Conservation (phyloP, 768 basidiomycete genomes). For the Daedalea quercina region DNA sequence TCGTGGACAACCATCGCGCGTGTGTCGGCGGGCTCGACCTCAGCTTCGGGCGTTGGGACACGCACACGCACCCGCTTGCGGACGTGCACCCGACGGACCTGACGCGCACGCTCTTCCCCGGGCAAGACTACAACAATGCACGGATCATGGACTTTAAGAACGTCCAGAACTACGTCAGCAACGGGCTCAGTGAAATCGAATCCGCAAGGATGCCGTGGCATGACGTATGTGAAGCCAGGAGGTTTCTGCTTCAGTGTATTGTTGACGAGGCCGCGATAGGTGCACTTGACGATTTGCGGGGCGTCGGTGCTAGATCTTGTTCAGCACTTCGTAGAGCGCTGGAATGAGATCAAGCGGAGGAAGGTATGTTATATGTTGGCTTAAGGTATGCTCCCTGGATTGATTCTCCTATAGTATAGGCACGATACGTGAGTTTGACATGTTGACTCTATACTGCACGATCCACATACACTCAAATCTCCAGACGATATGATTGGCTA, state of each 20-base stretch:
- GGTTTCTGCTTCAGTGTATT: conserved; percentile 3
- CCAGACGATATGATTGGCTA: conserved; percentile 57
- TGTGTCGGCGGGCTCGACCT: conserved; percentile 93
- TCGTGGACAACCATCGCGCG: conserved; percentile 81
- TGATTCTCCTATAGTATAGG: background rate
- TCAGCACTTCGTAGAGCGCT: conserved; percentile 90
- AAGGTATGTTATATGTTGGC: conserved; percentile 38
- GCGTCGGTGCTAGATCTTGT: conserved; percentile 84
- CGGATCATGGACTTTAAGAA: conserved; percentile 78
- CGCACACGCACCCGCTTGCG: conserved; percentile 80
- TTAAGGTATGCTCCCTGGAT: background rate
- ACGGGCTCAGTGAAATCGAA: conserved; percentile 60
- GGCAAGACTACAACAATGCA: conserved; percentile 92
- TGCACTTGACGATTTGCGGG: conserved; percentile 80
- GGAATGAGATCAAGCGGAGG: conserved; percentile 85
- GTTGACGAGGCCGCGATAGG: conserved; percentile 30
- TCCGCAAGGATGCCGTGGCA: conserved; percentile 91
- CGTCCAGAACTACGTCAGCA: conserved; percentile 72
- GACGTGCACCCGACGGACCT: conserved; percentile 92
- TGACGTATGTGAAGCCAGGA: conserved; percentile 64
- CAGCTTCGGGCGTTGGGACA: conserved; percentile 99
- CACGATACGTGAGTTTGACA: background rate
- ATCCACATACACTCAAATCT: background rate
- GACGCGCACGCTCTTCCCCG: conserved; percentile 77
- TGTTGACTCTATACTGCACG: background rate